Evolutionary conservation across 1,284 basidiomycete species (phyloP).

Genomic region (Lentinula novae-zelandiae): DNA sequence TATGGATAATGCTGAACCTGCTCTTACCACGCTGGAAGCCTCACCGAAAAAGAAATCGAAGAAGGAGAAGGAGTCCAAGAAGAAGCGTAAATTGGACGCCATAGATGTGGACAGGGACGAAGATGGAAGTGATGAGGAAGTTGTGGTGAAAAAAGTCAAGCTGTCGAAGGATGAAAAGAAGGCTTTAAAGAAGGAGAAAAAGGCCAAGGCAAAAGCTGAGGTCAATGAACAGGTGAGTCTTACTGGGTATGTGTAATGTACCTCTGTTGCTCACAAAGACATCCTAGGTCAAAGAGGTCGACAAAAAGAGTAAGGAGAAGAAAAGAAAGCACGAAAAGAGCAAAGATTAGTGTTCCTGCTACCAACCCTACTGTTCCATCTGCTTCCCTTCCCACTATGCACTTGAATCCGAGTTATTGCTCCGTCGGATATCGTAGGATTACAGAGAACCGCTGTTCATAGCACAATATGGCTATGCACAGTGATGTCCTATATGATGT

Average conservation of each 20-base stretch:
- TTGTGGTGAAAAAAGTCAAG: slow-evolving; percentile 68
- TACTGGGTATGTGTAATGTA: not conserved
- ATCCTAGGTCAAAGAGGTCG: slow-evolving; percentile 23
- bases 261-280: not conserved
- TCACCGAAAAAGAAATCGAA: slow-evolving; percentile 51
- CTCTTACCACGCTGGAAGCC: slow-evolving; percentile 51
- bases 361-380: no score
- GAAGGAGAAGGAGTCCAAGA: slow-evolving; percentile 53
- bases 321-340: slow-evolving; percentile 37
- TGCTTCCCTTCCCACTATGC: no score
- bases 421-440: no score
- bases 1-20: slow-evolving; percentile 45
- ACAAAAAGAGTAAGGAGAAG: slow-evolving; percentile 31
- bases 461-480: no score
- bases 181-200: slow-evolving; percentile 75
- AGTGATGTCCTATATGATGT: not conserved
- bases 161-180: slow-evolving; percentile 82
- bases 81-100: slow-evolving; percentile 58
- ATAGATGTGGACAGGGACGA: slow-evolving; percentile 52
- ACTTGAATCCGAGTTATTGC: no score
- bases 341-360: slow-evolving; percentile 30
- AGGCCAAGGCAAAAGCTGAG: slow-evolving; percentile 50
- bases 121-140: slow-evolving; percentile 51
- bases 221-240: slow-evolving; percentile 31
- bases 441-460: no score